Conservation (phyloP, 805 yeast species). For the Ogataea henricii region DNA sequence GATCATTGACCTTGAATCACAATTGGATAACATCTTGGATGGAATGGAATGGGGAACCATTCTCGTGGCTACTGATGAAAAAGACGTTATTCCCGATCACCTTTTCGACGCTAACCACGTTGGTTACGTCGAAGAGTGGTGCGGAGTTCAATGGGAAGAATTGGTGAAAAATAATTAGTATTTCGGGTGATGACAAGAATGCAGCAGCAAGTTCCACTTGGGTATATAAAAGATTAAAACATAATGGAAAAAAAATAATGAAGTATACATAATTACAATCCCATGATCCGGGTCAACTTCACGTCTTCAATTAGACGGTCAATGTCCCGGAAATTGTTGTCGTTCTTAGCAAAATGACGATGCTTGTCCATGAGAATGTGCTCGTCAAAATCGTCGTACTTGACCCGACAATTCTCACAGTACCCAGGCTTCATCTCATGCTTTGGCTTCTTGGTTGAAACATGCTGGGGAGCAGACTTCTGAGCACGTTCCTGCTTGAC, state of each 20-base stretch:
- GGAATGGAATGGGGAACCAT: slow-evolving; percentile 99
- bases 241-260: too few relatives aligned
- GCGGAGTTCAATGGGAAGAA: slow-evolving; percentile 33
- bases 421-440: slow-evolving; percentile 59
- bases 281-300: slow-evolving; percentile 27
- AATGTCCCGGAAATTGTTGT: slow-evolving; percentile 70
- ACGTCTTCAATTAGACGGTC: slow-evolving; percentile 66
- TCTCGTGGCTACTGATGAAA: slow-evolving; percentile 68
- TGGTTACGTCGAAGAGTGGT: slow-evolving; percentile 44
- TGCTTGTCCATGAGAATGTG: slow-evolving; percentile 75
- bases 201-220: background rate
- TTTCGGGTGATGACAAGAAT: background rate
- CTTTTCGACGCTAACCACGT: slow-evolving; percentile 60
- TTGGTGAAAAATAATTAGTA: slow-evolving; percentile 17
- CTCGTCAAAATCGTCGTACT: slow-evolving; percentile 75
- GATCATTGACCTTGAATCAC: slow-evolving; percentile 74
- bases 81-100: slow-evolving; percentile 56
- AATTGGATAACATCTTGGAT: slow-evolving; percentile 45
- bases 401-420: slow-evolving; percentile 90
- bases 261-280: slow-evolving; percentile 15
- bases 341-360: slow-evolving; percentile 72
- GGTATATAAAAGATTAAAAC: background rate
- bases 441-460: slow-evolving; percentile 20
- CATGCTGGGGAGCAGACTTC: background rate
- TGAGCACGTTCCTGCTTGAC: background rate